Evolutionary conservation across 352 stramenopile species (phyloP), one percentile per base, ranked within the genome.

Genomic region (Achlya hypogyna): DNA sequence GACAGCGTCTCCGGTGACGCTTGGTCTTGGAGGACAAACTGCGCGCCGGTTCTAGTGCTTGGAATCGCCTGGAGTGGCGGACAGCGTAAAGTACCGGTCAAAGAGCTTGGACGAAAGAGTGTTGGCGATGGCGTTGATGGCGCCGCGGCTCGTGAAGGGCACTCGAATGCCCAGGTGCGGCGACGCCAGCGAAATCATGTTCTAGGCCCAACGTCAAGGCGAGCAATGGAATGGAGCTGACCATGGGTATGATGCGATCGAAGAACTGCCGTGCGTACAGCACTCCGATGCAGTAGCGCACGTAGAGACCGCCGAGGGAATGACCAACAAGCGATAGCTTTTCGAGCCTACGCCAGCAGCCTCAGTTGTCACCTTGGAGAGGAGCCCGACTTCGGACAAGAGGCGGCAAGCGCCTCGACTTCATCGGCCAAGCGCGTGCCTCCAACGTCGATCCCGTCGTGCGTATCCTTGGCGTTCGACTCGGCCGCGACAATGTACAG

Each of bases 271-370:
- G 73, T n/a, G 69, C 51, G 38, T 82, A 81, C 29, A 93, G 64
- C 58, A 91, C 40, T 8, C 79, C 82, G 59, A 89, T 74, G 67
- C 78, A 88, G 71, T 88, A 93, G 51, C 84, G 79, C n/a, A 77
- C 74, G 65, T 93, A 93, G 22, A 93, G 73, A 1, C 84, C 84
- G 45, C 84, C 84, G 16, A 93, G 77, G 38, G 84, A 93, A 63
- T 93, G 84, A 4, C 82, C 84, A 25, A 90, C 69, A 63, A 91
- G 74, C 28, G 84, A 93, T 28, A 93, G 74, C 65, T 88, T 88
- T 40, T 69, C 43, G 35, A 93, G 67, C 1, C 60, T 67, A 67
- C 25, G 16, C 25, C 42, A 56, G 12, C 29, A 9, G 14, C 20
- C 25, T 20, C 25, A 60, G 0, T 16, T 45, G 14, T 3, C 10